Evolutionary conservation across 805 yeast species (phyloP), one percentile per base, ranked within the genome.

Genomic region (Wickerhamiella allomyrinae): DNA sequence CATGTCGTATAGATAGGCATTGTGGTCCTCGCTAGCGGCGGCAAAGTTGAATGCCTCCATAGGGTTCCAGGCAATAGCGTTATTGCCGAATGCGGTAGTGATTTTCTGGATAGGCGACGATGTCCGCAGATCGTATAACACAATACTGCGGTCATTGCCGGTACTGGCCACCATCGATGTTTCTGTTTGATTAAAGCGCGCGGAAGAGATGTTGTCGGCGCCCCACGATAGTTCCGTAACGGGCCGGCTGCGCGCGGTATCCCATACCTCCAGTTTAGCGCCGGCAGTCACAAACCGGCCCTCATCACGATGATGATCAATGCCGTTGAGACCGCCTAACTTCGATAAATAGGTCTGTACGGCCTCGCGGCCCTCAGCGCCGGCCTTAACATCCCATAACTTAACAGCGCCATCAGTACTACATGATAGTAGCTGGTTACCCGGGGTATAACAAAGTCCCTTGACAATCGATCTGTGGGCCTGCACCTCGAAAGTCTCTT

Each of bases 31-130:
- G 56, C 76, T 76, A 2, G 85, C 97, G 33, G 83, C 76, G 14
- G 87, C 96, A 65, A 91, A 89, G 57, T 81, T 77, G 64, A 74
- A 91, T 1, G 97, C 94, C 61, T 91, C 97, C 79, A 91, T 83
- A 4, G 99, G 99, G 62, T 91, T 91, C 97, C 97, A 91, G 43
- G 86, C 71, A 20, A 91, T 69, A 37, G 89, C 70, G 60, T 91
- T 91, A 15, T 87, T 82, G 54, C 93, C 71, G 71, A 91, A 68
- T 15, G 76, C 66, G 21, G 91, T 82, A 37, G 80, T 81, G 45
- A 89, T 74, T 59, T 87, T 89, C 61, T 93, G 97, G 5, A 93
- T 76, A 11, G 98, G 95, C 2, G 94, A 72, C 54, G 82, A 77
- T 6, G 95, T 84, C 55, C 98, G 74, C 39, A 84, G 67, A 60